Percentiles rank a stretch among this genome's conserved stretches.
phyloP scores from a whole-genome alignment of 805 yeast species.

The Lachancea lanzarotensis region DNA sequence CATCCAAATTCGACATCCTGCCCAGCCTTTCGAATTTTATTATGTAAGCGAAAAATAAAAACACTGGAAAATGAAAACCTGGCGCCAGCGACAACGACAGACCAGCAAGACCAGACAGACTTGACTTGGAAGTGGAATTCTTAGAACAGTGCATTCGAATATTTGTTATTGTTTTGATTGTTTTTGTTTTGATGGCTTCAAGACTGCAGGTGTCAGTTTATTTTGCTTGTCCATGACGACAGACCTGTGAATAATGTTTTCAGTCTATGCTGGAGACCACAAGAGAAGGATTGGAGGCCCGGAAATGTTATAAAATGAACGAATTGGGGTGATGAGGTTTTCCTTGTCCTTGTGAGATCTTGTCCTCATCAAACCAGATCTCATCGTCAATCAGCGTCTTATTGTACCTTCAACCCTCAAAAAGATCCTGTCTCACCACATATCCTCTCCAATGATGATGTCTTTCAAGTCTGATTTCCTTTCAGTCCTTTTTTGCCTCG shows the following conservation, averaged over 20 bases:
- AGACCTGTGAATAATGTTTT: neutral
- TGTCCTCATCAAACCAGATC: neutral
- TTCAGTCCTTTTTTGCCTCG: neutral
- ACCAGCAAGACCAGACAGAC: neutral
- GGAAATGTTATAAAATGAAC: neutral
- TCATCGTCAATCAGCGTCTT: no score
- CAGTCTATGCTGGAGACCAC: neutral
- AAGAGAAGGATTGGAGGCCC: neutral
- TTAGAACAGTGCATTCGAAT: neutral
- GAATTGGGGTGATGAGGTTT: slow-evolving; percentile 1
- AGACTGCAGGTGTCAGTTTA: neutral
- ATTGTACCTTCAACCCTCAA: neutral
- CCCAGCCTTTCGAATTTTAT: slow-evolving; percentile 1
- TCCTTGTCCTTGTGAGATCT: neutral
- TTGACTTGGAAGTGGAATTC: neutral
- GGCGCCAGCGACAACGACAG: slow-evolving; percentile 1
- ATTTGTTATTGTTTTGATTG: neutral
- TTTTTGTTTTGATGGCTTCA: neutral
- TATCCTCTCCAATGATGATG: no score
- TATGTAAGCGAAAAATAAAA: slow-evolving; percentile 1
- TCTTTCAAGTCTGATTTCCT: neutral
- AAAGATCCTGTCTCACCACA: neutral
- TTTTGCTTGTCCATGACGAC: neutral
- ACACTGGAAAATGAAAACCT: neutral
- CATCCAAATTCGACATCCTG: neutral